Evolutionary conservation across 176 grass and related monocot genomes (phyloP), one percentile per base, ranked within the genome.

Genomic region (Melocanna baccifera): DNA sequence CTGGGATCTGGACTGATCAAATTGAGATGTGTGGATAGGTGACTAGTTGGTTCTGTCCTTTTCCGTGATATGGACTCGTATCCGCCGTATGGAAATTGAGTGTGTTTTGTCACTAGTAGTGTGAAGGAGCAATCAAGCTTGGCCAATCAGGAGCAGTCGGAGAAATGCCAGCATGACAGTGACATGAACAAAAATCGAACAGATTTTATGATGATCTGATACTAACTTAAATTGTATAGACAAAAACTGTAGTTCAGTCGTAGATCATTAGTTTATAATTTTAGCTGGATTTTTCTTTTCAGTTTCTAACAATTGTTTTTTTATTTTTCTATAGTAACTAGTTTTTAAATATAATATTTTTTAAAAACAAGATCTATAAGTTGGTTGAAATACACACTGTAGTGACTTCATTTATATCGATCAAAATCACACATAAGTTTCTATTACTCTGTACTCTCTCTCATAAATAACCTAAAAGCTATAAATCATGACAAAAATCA

Each of bases 41-140:
- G 84, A 69, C 84, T 67, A 68, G 48, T 63, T 80, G 41, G 11
- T 74, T 43, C n/a, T 15, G 84, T 90, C 75, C 59, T 79, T 83
- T 87, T 77, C 64, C 16, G 25, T 25, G 87, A 69, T 29, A 51
- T 32, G 39, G 84, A 74, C 85, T 7, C 40, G 57, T 57, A 74
- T 46, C 36, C 25, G 25, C 72, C 85, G 37, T 10, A 25, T 36
- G 61, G 48, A 13, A 83, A 86, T 73, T 39, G 46, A 8, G 7
- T 14, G 12, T 25, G 28, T 70, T 69, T 29, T 72, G 67, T 79
- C 67, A 13, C 42, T 67, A 29, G 1, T 19, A 16, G 56, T 32
- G 69, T n/a, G 22, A 43, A 48, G 36, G 64, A 50, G 72, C 64
- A 51, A 85, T 76, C 53, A 81, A 84, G 46, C 36, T 84, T 53